phyloP scores from a whole-genome alignment of 257 asterid species.

The Solanum okadae region DNA sequence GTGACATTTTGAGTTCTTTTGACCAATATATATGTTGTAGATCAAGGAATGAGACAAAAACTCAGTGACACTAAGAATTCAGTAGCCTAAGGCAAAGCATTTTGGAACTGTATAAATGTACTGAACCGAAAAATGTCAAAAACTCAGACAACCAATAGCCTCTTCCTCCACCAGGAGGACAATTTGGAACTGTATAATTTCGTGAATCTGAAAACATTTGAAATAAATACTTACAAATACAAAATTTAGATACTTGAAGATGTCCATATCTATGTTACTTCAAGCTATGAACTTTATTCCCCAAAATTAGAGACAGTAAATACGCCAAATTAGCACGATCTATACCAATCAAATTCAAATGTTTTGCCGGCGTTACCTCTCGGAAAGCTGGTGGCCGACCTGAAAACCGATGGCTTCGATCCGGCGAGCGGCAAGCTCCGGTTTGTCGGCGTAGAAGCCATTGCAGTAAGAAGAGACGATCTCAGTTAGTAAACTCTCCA shows the following conservation, averaged over 20 bases:
- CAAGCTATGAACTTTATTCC: background rate
- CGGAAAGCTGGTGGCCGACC: conserved; percentile 89
- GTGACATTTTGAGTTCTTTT: background rate
- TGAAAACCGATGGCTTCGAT: conserved; percentile 95
- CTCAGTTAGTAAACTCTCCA: conserved; percentile 86
- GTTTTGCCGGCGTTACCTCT: conserved; percentile 33
- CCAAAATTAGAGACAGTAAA: background rate
- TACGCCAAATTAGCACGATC: background rate
- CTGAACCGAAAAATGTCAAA: background rate
- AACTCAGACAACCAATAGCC: background rate
- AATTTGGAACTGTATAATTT: background rate
- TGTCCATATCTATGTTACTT: background rate
- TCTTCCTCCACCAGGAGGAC: background rate
- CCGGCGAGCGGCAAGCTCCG: conserved; percentile 93
- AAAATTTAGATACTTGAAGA: background rate
- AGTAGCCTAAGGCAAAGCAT: background rate
- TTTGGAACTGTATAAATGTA: background rate
- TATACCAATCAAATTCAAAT: background rate
- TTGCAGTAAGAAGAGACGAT: conserved; percentile 67
- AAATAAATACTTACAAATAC: background rate
- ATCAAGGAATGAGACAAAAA: background rate
- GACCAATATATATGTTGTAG: background rate
- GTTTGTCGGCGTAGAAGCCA: conserved; percentile 78
- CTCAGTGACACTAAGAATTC: background rate
- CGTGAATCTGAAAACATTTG: background rate